Base-by-base conservation (phyloP, 2,329 filamentous ascomycete species). In the Fusarium goolgardi region DNA sequence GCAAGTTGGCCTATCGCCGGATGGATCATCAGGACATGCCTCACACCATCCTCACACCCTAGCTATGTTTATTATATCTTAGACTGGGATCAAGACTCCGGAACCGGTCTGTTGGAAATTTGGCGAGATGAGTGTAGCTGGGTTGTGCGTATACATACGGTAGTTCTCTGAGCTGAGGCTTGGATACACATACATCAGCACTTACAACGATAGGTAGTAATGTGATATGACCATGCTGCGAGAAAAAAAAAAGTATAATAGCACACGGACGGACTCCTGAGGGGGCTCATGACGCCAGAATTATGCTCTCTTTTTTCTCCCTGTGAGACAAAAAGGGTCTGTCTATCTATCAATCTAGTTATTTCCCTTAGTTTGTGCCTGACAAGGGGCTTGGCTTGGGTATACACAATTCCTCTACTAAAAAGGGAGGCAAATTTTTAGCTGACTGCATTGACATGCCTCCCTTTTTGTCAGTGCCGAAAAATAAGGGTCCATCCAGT, bases 31-130 rank as follows among this genome's bases (percentile, higher is more conserved):
- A 45, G 27, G 18, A 27, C 43, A 29, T 31, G 25, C 25, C 43
- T 27, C 23, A 32, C 23, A 27, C 25, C 46, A n/a, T 49, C 46
- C 15, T 27, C 5, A 35, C 31, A 37, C 40, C 45, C 64, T 65
- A 51, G 59, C 31, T 59, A 39, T 31, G 18, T 25, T 37, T 34
- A 34, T 37, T 37, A 27, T 16, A 46, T 46, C 55, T 34, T 52
- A 47, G 62, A 41, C 29, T 62, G 43, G 44, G 23, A 47, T 45
- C 39, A 60, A 27, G 20, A 25, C 58, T 50, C 57, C 58, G 47
- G 67, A 69, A 67, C 71, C 71, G 39, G 20, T 21, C 51, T 47
- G 67, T 55, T 73, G 61, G 59, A 66, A 65, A 55, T 68, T 68
- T 67, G 66, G 51, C 55, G 63, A 73, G 59, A 70, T 51, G 56